phyloP scores from a whole-genome alignment of 257 asterid species.

The Fraxinus cuspidata region DNA sequence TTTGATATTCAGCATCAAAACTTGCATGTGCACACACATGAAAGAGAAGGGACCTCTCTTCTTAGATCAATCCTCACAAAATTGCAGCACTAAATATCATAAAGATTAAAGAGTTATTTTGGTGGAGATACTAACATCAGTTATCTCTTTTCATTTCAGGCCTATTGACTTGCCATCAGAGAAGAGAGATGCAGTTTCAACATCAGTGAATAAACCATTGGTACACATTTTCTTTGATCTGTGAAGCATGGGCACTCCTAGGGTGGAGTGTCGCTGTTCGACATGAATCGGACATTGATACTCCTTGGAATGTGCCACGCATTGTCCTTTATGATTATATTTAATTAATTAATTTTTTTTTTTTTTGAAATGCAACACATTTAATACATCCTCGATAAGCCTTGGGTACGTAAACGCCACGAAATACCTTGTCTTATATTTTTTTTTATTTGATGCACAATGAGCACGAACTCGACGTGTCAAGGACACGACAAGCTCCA shows the following conservation, averaged over 20 bases:
- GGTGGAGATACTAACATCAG: background rate
- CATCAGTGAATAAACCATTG: constrained; percentile 21
- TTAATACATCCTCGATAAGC: background rate
- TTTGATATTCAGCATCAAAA: background rate
- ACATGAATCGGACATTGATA: background rate
- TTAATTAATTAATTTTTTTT: too few species aligned
- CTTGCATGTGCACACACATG: background rate
- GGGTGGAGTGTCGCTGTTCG: background rate
- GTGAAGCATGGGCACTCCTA: background rate
- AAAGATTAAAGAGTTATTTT: background rate
- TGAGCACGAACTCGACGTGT: background rate
- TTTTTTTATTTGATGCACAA: background rate
- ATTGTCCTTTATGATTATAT: background rate
- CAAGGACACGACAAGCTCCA: background rate
- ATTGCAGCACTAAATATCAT: background rate
- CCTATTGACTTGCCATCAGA: constrained; percentile 24
- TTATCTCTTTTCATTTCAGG: constrained; percentile 23
- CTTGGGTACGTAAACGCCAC: background rate
- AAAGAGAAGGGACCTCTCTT: background rate
- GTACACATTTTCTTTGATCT: constrained; percentile 24
- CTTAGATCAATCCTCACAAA: background rate
- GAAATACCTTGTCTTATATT: background rate
- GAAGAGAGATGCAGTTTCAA: constrained; percentile 30
- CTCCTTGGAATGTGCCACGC: background rate
- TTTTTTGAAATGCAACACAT: too few species aligned